These are phyloP conservation scores for Rhexocercosporidium sp. DNA, from an alignment of 2,329 filamentous ascomycete species.

Conservation along the genomic window DNA sequence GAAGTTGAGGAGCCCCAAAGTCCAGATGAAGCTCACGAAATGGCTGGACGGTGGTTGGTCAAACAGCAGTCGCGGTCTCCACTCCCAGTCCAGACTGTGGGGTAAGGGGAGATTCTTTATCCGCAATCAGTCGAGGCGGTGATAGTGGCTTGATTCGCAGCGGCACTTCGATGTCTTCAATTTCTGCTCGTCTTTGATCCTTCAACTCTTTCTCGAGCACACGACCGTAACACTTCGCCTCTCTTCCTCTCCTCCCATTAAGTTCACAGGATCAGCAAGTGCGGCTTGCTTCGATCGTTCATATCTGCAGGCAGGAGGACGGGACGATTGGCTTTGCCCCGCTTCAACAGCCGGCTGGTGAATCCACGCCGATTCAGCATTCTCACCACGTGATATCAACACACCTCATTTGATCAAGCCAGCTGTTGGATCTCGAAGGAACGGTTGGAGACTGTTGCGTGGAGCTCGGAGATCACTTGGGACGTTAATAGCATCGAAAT, in stretches of 20 bases:
- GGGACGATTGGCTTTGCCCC: neutral
- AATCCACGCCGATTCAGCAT: neutral
- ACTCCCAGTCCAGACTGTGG: neutral
- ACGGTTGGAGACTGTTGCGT: too few relatives aligned
- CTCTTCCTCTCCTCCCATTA: neutral
- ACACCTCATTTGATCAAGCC: neutral
- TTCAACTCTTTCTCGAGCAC: neutral
- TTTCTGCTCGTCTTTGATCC: neutral
- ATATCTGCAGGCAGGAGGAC: neutral
- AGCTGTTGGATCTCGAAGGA: neutral
- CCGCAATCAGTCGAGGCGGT: neutral
- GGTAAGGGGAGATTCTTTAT: neutral
- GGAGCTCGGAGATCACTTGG: neutral
- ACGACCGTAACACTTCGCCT: neutral
- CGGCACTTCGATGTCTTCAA: neutral
- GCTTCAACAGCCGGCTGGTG: neutral
- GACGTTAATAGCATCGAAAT: slow-evolving; percentile 20
- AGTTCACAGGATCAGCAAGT: slow-evolving; percentile 4
- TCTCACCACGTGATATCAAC: slow-evolving; percentile 5
- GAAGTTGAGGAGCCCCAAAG: slow-evolving; percentile 8
- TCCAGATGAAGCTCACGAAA: neutral
- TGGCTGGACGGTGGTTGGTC: neutral
- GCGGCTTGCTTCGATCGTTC: slow-evolving; percentile 3
- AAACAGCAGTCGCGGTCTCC: neutral
- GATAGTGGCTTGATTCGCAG: neutral